phyloP scores from a whole-genome alignment of 768 basidiomycete genomes.

The Leccinum aurantiacum region DNA sequence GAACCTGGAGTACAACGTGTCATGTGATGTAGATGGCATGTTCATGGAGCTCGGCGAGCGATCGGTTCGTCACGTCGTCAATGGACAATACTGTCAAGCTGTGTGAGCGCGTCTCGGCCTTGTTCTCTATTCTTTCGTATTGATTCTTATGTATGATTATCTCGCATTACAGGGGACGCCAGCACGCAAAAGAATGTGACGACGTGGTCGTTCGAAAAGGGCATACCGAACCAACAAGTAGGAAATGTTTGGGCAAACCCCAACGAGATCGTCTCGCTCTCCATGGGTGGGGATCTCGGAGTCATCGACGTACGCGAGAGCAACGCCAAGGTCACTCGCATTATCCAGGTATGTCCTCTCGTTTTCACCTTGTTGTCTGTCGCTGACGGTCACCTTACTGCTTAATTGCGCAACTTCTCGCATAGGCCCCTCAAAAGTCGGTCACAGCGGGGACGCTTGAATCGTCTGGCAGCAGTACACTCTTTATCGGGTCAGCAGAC shows the following conservation, averaged over 20 bases:
- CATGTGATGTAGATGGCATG: conserved; percentile 54
- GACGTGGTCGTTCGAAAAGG: conserved; percentile 72
- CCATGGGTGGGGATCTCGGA: conserved; percentile 78
- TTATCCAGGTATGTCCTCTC: conserved; percentile 54
- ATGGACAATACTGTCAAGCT: conserved; percentile 86
- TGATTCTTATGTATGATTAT: not conserved
- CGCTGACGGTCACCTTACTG: not conserved
- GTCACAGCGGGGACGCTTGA: conserved; percentile 61
- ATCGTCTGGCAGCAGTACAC: conserved; percentile 46
- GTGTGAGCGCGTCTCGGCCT: conserved; percentile 44
- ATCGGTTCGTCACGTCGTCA: conserved; percentile 74
- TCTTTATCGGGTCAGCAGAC: conserved; percentile 79
- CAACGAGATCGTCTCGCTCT: conserved; percentile 75
- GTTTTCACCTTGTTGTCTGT: not conserved
- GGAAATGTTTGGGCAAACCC: conserved; percentile 83
- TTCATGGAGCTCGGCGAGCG: conserved; percentile 80
- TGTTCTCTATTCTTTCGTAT: not conserved
- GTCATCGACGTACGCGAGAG: conserved; percentile 71
- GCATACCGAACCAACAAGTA: conserved; percentile 79
- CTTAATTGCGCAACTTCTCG: not conserved
- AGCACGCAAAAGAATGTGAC: conserved; percentile 63
- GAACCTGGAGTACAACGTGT: not conserved
- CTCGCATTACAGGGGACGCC: conserved; percentile 65
- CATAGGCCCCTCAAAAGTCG: conserved; percentile 76
- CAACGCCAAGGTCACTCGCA: conserved; percentile 56